Evolutionary conservation across 768 basidiomycete genomes (phyloP).

Genomic region (Jaapia argillacea): DNA sequence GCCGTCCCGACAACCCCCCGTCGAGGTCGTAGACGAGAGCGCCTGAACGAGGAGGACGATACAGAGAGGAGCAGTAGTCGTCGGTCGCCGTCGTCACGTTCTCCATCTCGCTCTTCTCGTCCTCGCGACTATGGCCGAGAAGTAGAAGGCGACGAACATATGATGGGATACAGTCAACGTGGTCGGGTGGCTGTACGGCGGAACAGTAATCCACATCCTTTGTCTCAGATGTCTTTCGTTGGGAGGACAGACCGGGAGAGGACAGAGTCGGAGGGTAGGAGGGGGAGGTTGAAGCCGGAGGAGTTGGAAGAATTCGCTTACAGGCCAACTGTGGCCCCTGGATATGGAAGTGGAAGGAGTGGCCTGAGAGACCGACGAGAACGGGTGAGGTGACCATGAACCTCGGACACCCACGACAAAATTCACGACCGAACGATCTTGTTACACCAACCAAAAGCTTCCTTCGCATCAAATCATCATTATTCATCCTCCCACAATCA

Average conservation of each 20-base stretch:
- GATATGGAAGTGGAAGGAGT: conserved; percentile 55
- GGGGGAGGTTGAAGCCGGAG: conserved; percentile 46
- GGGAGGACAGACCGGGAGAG: conserved; percentile 6
- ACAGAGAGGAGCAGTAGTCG: conserved; percentile 12
- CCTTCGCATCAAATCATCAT: too few relatives aligned
- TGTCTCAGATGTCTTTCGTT: too few relatives aligned
- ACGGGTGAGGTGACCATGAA: background rate
- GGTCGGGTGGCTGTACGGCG: too few relatives aligned
- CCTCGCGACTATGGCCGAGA: conserved; percentile 14
- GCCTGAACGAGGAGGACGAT: background rate
- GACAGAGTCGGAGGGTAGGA: conserved; percentile 7
- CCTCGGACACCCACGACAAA: too few relatives aligned
- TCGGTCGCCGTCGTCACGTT: conserved; percentile 22
- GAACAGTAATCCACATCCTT: too few relatives aligned
- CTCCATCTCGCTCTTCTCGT: conserved; percentile 30
- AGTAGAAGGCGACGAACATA: background rate
- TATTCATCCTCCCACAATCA: too few relatives aligned
- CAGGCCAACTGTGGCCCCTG: conserved; percentile 39
- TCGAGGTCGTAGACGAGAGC: conserved; percentile 35
- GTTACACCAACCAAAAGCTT: too few relatives aligned
- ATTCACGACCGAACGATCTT: too few relatives aligned
- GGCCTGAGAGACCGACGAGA: conserved; percentile 35
- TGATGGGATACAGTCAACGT: too few relatives aligned
- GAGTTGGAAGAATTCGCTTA: conserved; percentile 37
- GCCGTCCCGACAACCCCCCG: conserved; percentile 36